phyloP scores from a whole-genome alignment of 2,329 filamentous ascomycete species.

The Arthrobotrys sphaeroides region DNA sequence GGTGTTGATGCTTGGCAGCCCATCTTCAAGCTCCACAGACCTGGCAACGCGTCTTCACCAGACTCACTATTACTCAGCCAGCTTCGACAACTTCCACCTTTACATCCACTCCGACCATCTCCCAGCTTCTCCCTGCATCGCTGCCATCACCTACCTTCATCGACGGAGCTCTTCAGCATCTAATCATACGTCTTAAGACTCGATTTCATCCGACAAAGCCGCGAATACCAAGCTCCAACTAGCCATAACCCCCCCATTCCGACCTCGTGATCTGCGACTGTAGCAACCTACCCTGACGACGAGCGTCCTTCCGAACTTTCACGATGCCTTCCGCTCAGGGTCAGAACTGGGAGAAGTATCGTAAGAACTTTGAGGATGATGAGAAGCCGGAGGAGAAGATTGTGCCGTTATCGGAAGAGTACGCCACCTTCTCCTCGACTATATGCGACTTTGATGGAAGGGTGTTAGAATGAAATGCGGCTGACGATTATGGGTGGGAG shows the following conservation, averaged over 20 bases:
- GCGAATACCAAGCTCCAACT: neutral
- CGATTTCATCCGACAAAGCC: neutral
- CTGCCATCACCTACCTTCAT: constrained; percentile 16
- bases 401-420: constrained; percentile 95
- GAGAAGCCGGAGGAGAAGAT: constrained; percentile 99
- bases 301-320: constrained; percentile 6
- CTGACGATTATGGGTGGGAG: constrained; percentile 61
- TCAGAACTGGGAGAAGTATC: constrained; percentile 97
- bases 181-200: neutral
- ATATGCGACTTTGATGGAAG: neutral
- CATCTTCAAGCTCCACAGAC: constrained; percentile 31
- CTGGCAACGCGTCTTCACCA: constrained; percentile 50
- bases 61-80: constrained; percentile 53
- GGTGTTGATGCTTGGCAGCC: constrained; percentile 41
- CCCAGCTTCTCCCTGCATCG: constrained; percentile 32
- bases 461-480: constrained; percentile 13
- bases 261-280: constrained; percentile 45
- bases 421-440: constrained; percentile 62
- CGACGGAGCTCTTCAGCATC: neutral
- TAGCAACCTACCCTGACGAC: constrained; percentile 23
- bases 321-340: constrained; percentile 91
- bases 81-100: constrained; percentile 31
- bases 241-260: constrained; percentile 50
- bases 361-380: constrained; percentile 95
- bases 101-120: constrained; percentile 20